Percentiles rank a stretch among this genome's conserved stretches.
These are phyloP conservation scores for Globisporangium barbulae DNA, from an alignment of 352 stramenopile species.

Conservation along the genomic window DNA sequence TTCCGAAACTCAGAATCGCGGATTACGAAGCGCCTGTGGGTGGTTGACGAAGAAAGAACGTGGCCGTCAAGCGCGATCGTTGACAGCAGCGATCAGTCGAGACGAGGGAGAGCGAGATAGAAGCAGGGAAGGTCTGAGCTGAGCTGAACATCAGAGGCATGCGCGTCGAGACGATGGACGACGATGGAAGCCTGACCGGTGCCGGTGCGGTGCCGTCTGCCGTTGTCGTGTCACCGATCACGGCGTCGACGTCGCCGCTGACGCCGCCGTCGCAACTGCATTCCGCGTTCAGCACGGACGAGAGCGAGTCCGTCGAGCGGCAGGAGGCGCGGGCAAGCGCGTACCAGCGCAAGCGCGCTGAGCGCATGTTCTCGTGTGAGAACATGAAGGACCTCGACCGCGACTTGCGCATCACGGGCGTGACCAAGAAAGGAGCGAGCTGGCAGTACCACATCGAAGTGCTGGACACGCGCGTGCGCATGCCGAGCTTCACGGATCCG, in stretches of 20 bases:
- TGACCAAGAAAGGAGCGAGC: constrained; percentile 54
- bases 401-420: constrained; percentile 71
- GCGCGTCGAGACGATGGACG: not conserved
- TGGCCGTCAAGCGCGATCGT: too few species aligned
- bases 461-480: constrained; percentile 52
- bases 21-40: not conserved
- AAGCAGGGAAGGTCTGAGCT: not conserved
- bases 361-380: constrained; percentile 22
- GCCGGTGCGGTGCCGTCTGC: not conserved
- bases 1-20: not conserved
- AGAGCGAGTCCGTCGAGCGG: not conserved
- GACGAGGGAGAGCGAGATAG: too few species aligned
- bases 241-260: not conserved
- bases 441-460: constrained; percentile 84
- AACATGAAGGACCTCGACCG: constrained; percentile 33
- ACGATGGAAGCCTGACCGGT: not conserved
- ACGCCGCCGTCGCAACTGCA: constrained; percentile 2
- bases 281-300: not conserved
- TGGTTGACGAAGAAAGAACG: not conserved
- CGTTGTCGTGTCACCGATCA: constrained; percentile 8
- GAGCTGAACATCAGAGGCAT: not conserved
- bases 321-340: constrained; percentile 2
- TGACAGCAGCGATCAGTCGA: too few species aligned
- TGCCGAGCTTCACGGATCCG: constrained; percentile 19
- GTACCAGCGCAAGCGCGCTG: constrained; percentile 18